These are phyloP conservation scores for Chaetomium cochliodes DNA, from an alignment of 495 filamentous ascomycete species.

Conservation along the genomic window DNA sequence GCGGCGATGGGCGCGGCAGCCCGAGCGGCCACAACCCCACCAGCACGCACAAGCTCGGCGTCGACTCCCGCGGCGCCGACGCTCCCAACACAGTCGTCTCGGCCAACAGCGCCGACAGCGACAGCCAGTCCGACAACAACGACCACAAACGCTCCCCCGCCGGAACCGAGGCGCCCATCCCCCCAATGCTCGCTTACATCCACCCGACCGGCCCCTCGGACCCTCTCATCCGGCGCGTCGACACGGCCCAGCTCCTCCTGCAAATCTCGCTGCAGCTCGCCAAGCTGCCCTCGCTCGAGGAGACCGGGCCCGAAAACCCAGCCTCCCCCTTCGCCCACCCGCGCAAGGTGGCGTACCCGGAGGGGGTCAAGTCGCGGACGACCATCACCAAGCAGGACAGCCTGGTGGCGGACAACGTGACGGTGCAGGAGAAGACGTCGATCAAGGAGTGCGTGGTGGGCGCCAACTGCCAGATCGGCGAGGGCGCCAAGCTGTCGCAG, in stretches of 20 bases:
- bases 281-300: conserved; percentile 66
- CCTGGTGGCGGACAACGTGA: conserved; percentile 80
- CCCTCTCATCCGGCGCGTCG: conserved; percentile 78
- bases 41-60: conserved; percentile 17
- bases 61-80: conserved; percentile 34
- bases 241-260: conserved; percentile 78
- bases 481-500: conserved; percentile 72
- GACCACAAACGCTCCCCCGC: conserved; percentile 44
- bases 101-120: neutral
- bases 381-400: conserved; percentile 75
- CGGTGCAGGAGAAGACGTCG: conserved; percentile 74
- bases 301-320: conserved; percentile 50
- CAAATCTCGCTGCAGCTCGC: conserved; percentile 82
- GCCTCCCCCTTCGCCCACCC: conserved; percentile 70
- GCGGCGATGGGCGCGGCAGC: conserved; percentile 19
- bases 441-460: conserved; percentile 89
- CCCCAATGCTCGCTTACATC: conserved; percentile 76
- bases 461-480: conserved; percentile 76
- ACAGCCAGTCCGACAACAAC: conserved; percentile 21
- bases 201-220: conserved; percentile 48
- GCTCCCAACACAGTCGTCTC: conserved; percentile 20
- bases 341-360: conserved; percentile 76
- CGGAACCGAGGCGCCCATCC: conserved; percentile 51
- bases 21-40: neutral
- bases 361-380: conserved; percentile 68